Evolutionary conservation across 2,329 filamentous ascomycete genomes (phyloP).

Genomic region (Talaromyces sp.): DNA sequence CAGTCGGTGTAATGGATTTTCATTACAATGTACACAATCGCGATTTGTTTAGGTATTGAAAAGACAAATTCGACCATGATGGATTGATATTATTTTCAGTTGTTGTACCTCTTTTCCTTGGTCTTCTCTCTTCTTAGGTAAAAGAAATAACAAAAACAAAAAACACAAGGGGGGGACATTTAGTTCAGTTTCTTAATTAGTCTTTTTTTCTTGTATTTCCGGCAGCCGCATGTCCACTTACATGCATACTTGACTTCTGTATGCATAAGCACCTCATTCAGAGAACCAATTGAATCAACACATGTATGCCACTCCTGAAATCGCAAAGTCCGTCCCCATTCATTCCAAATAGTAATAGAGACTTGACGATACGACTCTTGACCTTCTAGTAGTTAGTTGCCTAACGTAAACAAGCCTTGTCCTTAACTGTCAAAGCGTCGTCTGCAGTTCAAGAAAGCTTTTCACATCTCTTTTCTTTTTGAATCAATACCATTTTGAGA

Average conservation of each 20-base stretch:
- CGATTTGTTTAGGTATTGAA: too few species aligned
- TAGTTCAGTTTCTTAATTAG: too few species aligned
- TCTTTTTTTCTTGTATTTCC: neutral
- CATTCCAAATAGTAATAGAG: too few species aligned
- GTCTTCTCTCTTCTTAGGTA: too few species aligned
- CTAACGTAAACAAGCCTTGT: neutral
- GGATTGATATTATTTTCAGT: neutral
- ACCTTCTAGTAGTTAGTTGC: too few species aligned
- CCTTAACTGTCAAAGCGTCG: neutral
- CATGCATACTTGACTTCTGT: neutral
- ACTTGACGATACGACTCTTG: neutral
- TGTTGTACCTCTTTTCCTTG: neutral
- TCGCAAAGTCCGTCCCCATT: too few species aligned
- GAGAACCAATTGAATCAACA: neutral
- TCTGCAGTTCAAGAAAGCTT: neutral
- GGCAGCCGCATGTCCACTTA: neutral
- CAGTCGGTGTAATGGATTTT: neutral
- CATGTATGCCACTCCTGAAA: too few species aligned
- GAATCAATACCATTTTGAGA: constrained; percentile 5
- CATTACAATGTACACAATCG: neutral
- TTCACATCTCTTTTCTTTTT: neutral
- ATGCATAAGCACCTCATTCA: neutral
- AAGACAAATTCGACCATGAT: too few species aligned
- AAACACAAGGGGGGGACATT: too few species aligned
- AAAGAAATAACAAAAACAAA: too few species aligned